These are phyloP conservation scores for Amniculicola lignicola DNA, from an alignment of 495 filamentous ascomycete genomes.

Conservation along the genomic window DNA sequence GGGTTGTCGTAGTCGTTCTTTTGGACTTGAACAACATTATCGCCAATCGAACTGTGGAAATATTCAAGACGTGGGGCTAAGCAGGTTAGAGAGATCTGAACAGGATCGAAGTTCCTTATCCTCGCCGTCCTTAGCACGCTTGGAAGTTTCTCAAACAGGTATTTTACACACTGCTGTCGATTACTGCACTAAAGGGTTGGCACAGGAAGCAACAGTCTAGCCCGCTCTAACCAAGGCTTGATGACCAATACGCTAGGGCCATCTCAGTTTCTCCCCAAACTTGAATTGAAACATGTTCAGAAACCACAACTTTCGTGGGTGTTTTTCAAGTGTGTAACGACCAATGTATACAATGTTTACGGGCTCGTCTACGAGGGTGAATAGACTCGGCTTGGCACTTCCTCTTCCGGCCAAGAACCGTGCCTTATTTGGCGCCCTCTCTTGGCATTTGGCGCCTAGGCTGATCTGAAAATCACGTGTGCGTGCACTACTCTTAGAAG, in stretches of 20 bases:
- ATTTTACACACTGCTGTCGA: conserved; percentile 4
- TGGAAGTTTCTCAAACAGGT: conserved; percentile 12
- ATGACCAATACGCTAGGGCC: conserved; percentile 1
- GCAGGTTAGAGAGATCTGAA: too few species aligned
- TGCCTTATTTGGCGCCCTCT: background rate
- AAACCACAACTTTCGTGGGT: background rate
- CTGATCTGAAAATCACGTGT: conserved; percentile 2
- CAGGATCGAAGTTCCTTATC: too few species aligned
- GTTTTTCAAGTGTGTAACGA: background rate
- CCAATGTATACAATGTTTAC: background rate
- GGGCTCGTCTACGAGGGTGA: background rate
- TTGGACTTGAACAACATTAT: too few species aligned
- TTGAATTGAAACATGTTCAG: background rate
- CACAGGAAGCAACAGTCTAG: conserved; percentile 13
- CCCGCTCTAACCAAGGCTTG: conserved; percentile 11
- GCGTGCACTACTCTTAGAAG: background rate
- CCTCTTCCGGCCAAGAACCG: conserved; percentile 12
- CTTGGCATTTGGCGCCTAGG: conserved; percentile 3
- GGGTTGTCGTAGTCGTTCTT: too few species aligned
- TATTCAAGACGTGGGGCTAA: too few species aligned
- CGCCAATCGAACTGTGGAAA: too few species aligned
- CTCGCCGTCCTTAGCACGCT: too few species aligned
- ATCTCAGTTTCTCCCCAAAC: background rate
- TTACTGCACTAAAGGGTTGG: conserved; percentile 30
- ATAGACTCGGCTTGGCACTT: conserved; percentile 18